A percentile compares a stretch with the other conserved stretches of the same genome.
Conservation (phyloP, 768 basidiomycete species). For the Chiua virens region DNA sequence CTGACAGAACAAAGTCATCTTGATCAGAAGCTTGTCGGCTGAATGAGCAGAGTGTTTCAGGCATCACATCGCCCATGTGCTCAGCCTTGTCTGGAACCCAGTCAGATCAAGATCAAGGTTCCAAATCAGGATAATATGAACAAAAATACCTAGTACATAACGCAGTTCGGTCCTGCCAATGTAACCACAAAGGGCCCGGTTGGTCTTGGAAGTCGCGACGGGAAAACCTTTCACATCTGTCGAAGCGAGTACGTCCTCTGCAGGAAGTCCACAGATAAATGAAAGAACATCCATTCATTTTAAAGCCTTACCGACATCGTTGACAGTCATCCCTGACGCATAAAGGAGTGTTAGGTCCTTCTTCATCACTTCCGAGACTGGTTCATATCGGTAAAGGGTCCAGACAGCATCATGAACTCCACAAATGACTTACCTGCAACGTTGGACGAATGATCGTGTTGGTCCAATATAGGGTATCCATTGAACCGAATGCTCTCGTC, state of each 20-base stretch:
- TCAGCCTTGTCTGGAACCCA: conserved; percentile 63
- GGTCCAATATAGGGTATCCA: conserved; percentile 95
- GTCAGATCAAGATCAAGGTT: not conserved
- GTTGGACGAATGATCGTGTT: conserved; percentile 90
- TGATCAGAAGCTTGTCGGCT: conserved; percentile 47
- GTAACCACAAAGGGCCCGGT: conserved; percentile 74
- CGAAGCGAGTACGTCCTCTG: conserved; percentile 70
- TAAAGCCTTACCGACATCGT: conserved; percentile 68
- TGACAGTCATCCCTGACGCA: conserved; percentile 73
- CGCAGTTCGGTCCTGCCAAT: conserved; percentile 84
- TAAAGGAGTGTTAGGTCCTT: conserved; percentile 71
- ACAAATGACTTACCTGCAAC: conserved; percentile 66
- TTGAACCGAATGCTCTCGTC: conserved; percentile 98
- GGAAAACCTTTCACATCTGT: conserved; percentile 91
- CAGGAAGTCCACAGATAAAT: conserved; percentile 1
- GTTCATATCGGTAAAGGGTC: conserved; percentile 3
- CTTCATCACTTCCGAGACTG: conserved; percentile 91
- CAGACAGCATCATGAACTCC: not conserved
- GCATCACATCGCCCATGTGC: conserved; percentile 57
- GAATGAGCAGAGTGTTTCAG: conserved; percentile 76
- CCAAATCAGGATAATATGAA: not conserved
- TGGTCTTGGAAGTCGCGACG: conserved; percentile 65
- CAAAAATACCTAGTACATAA: conserved; percentile 73
- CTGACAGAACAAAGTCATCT: conserved; percentile 48
- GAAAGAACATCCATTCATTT: not conserved